A percentile compares a stretch with the other conserved stretches of the same genome.
Conservation (phyloP, 2,329 filamentous ascomycete genomes). For the Huntiella moniliformis region DNA sequence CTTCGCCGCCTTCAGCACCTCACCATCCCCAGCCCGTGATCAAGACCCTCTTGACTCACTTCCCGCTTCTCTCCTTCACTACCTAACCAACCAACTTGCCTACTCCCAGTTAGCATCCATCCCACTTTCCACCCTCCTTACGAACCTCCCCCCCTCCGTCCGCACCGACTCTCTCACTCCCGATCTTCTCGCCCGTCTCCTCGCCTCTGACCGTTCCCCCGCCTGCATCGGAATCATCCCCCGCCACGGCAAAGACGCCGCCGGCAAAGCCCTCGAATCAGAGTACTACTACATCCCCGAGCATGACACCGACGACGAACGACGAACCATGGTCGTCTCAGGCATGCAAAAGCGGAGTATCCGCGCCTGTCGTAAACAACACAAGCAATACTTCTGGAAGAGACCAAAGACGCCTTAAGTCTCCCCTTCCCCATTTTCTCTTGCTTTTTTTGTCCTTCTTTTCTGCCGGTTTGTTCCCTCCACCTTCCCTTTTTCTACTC, state of each 20-base stretch:
- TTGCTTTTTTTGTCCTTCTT: not conserved
- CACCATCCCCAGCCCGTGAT: not conserved
- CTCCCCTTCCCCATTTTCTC: not conserved
- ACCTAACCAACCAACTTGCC: conserved; percentile 86
- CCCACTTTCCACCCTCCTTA: conserved; percentile 74
- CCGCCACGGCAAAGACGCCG: conserved; percentile 86
- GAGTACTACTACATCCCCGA: conserved; percentile 96
- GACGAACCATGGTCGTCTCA: conserved; percentile 59
- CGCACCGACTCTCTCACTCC: conserved; percentile 36
- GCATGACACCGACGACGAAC: conserved; percentile 55
- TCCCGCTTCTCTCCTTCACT: conserved; percentile 45
- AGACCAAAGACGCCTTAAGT: conserved; percentile 37
- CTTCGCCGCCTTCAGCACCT: not conserved
- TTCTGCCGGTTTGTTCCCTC: not conserved
- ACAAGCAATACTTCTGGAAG: conserved; percentile 73
- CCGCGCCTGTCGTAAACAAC: conserved; percentile 78
- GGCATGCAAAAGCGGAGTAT: conserved; percentile 77
- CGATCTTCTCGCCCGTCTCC: conserved; percentile 47
- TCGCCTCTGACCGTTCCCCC: conserved; percentile 39
- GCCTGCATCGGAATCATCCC: conserved; percentile 73
- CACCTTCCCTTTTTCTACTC: not conserved
- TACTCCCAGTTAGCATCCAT: conserved; percentile 86
- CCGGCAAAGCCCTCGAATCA: conserved; percentile 80
- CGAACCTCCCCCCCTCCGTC: conserved; percentile 56
- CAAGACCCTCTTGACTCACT: conserved; percentile 8